Percentiles rank a stretch among this genome's conserved stretches.
Evolutionary conservation across 2,329 filamentous ascomycete species (phyloP).

Genomic region (Trichoderma sp.): DNA sequence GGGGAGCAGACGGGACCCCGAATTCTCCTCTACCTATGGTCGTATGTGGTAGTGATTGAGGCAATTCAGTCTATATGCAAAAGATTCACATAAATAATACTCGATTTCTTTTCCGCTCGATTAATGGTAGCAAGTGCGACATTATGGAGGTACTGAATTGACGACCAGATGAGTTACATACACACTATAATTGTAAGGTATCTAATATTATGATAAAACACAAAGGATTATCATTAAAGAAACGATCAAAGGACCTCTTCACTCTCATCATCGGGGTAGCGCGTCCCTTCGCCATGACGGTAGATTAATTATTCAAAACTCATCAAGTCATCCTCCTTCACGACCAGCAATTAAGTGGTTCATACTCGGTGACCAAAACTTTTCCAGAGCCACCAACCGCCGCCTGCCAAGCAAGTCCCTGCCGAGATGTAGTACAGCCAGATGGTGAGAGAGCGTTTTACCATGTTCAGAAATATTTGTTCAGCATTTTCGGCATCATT

Average conservation of each 20-base stretch:
- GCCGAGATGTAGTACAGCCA: background rate
- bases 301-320: background rate
- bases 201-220: background rate
- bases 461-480: background rate
- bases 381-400: background rate
- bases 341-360: background rate
- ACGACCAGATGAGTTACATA: background rate
- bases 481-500: slow-evolving; percentile 25
- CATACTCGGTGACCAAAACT: background rate
- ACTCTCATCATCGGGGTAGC: background rate
- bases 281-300: background rate
- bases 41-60: too few relatives aligned
- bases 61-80: too few relatives aligned
- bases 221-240: background rate
- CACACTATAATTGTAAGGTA: background rate
- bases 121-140: background rate
- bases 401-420: background rate
- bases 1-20: too few relatives aligned
- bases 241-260: background rate
- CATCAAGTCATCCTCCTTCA: background rate
- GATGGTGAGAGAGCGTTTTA: background rate
- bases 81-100: too few relatives aligned
- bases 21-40: too few relatives aligned
- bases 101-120: too few relatives aligned
- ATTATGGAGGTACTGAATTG: background rate